These are phyloP conservation scores for Casuarina equisetifolia DNA, from an alignment of 306 rosid species.

Conservation along the genomic window DNA sequence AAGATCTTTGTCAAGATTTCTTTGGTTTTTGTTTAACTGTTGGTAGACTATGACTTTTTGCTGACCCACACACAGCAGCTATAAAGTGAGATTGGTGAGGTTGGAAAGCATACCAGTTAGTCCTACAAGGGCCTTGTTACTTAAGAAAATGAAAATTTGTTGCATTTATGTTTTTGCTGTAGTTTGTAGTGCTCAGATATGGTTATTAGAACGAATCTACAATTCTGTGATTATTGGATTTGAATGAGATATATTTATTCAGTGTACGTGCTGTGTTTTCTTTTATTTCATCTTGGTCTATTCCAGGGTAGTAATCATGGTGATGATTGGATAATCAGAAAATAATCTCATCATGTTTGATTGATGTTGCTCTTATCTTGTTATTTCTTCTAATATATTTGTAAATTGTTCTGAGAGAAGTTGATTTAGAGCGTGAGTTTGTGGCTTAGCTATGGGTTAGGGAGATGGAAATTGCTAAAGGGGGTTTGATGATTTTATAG, in stretches of 20 bases:
- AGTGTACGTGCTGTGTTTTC: not conserved
- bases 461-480: conserved; percentile 8
- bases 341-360: not conserved
- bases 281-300: not conserved
- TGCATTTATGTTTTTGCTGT: not conserved
- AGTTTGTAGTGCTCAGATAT: not conserved
- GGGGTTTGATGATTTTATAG: conserved; percentile 9
- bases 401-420: not conserved
- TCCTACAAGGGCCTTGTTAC: not conserved
- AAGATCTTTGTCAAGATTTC: not conserved
- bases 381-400: not conserved
- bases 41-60: not conserved
- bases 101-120: not conserved
- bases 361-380: not conserved
- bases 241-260: not conserved
- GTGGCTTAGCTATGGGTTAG: conserved; percentile 9
- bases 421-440: conserved; percentile 2
- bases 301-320: not conserved
- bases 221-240: not conserved
- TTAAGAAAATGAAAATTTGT: not conserved
- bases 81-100: not conserved
- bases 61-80: not conserved
- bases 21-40: not conserved
- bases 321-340: not conserved
- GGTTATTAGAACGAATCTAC: not conserved